A percentile compares a stretch with the other conserved stretches of the same genome.
Conservation (phyloP, 208 protist genomes). For the Trypanosoma lewisi region DNA sequence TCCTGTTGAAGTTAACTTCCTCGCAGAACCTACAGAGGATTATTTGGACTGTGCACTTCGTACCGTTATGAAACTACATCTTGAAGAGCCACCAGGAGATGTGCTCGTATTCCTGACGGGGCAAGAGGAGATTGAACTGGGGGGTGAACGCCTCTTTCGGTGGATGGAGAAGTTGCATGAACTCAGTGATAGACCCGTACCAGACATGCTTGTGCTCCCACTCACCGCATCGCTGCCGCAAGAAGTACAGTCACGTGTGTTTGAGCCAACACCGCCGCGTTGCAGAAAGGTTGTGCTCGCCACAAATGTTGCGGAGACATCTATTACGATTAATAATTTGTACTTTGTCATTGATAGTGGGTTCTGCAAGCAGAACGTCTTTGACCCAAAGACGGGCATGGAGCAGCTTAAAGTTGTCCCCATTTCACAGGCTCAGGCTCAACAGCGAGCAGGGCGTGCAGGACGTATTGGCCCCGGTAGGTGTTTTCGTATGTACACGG, state of each 20-base stretch:
- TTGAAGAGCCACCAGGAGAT: constrained; percentile 97
- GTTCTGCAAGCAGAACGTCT: constrained; percentile 97
- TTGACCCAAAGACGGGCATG: constrained; percentile 96
- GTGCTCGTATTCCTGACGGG: constrained; percentile 99
- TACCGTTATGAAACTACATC: constrained; percentile 98
- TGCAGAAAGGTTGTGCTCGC: constrained; percentile 97
- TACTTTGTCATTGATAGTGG: constrained; percentile 98
- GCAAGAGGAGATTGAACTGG: constrained; percentile 99
- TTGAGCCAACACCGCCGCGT: constrained; percentile 94
- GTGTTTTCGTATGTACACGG: constrained; percentile 97
- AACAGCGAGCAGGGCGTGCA: constrained; percentile 95
- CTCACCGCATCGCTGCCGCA: constrained; percentile 98
- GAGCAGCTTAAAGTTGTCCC: constrained; percentile 96
- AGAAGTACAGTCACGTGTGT: constrained; percentile 98
- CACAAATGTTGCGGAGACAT: constrained; percentile 99
- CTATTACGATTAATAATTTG: constrained; percentile 99
- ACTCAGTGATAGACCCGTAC: constrained; percentile 53
- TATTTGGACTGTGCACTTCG: constrained; percentile 97
- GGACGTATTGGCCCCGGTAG: constrained; percentile 96
- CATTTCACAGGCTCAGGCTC: constrained; percentile 97
- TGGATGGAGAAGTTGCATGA: constrained; percentile 82
- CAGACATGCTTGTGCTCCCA: constrained; percentile 96
- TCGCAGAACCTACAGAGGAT: constrained; percentile 91
- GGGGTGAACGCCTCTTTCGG: constrained; percentile 95
- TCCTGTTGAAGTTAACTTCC: constrained; percentile 97